Base-by-base conservation (phyloP, 345 rosid genomes). In the Clausena lansium region DNA sequence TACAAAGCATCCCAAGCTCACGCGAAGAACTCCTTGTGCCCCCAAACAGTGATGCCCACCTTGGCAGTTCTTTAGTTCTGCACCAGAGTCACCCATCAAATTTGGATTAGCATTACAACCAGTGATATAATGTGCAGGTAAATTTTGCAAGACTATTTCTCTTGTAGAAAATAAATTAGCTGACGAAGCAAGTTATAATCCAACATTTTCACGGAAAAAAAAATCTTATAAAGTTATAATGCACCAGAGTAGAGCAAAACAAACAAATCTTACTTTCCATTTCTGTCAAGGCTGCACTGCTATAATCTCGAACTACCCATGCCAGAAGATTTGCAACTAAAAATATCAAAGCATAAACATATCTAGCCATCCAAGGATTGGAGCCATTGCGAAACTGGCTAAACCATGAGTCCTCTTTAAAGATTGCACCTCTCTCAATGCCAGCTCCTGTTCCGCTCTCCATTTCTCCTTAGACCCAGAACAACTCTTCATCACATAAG, bases 351-450 rank as follows among this genome's bases (percentile, higher is more conserved):
- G 88, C 97, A 62, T 92, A 92, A 60, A 81, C 92, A 77, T 92
- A 95, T 86, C 99, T 89, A 45, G 98, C 98, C 93, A 93, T 91
- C 99, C 99, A 92, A 2, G 99, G 98, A 80, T 95, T 95, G 28
- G 87, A 88, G 28, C 92, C 94, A 74, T 92, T 89, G 15, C 87
- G 85, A 75, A 95, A 95, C 81, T 93, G 99, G 59, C 88, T 83
- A 79, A 88, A 89, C 94, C 98, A 95, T 20, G 98, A 90, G 13
- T 87, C 80, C 58, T 78, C 86, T 82, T 91, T 88, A 27, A 78
- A 74, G 74, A 79, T 72, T 62, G 85, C 86, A 62, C 78, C 77
- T 81, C 86, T 84, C 20, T 80, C 81, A 20, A 59, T 75, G 65
- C 67, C 59, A 60, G 61, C 84, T 63, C 79, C 82, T 79, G 78